Percentiles rank a stretch among this genome's conserved stretches.
phyloP scores from a whole-genome alignment of 257 asterid species.

The Przewalskia tangutica region DNA sequence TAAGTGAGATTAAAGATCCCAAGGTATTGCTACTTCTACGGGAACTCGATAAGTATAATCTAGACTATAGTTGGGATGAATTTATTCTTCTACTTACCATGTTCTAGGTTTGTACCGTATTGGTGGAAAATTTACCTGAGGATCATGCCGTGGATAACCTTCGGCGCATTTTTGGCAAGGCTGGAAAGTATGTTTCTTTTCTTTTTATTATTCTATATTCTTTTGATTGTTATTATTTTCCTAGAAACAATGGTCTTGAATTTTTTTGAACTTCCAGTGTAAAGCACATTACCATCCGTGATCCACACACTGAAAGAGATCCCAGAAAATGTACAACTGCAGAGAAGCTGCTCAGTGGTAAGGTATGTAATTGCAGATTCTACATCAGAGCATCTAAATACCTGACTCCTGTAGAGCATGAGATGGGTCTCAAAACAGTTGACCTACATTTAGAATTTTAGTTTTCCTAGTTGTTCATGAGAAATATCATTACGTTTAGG shows the following conservation, averaged over 20 bases:
- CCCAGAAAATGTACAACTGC: conserved; percentile 54
- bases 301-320: conserved; percentile 63
- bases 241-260: conserved; percentile 1
- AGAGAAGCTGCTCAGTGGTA: conserved; percentile 82
- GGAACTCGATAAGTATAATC: not conserved
- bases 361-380: conserved; percentile 37
- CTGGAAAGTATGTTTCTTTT: conserved; percentile 62
- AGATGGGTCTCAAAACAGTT: not conserved
- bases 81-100: not conserved
- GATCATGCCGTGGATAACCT: conserved; percentile 88
- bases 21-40: conserved; percentile 35
- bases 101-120: conserved; percentile 73
- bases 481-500: not conserved
- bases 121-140: conserved; percentile 93
- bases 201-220: not conserved
- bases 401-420: not conserved
- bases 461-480: not conserved
- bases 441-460: not conserved
- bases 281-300: conserved; percentile 55
- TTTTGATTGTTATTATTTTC: not conserved
- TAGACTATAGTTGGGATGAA: not conserved
- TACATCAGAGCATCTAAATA: not conserved
- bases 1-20: conserved; percentile 63
- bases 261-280: conserved; percentile 37
- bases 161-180: conserved; percentile 64